Evolutionary conservation across 768 basidiomycete species (phyloP).

Genomic region (Hypsizygus marmoreus): DNA sequence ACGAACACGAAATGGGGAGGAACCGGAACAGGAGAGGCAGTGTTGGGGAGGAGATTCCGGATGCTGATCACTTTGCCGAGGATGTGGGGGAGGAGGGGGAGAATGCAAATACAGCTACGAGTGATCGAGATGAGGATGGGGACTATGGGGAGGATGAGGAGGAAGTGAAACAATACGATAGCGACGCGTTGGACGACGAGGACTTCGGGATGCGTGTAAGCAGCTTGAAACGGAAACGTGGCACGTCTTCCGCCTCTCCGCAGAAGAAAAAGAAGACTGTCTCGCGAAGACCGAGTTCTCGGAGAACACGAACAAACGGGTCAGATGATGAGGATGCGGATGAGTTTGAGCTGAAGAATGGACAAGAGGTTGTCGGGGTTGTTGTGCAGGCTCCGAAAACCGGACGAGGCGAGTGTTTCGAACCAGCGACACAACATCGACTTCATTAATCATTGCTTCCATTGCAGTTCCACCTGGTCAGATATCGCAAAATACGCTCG

Average conservation of each 20-base stretch:
- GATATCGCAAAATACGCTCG: conserved; percentile 82
- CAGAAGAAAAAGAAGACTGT: conserved; percentile 27
- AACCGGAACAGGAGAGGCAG: no score
- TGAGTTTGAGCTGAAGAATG: conserved; percentile 55
- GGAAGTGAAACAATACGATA: conserved; percentile 22
- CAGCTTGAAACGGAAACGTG: conserved; percentile 27
- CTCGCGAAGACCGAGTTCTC: conserved; percentile 21
- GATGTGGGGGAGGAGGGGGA: no score
- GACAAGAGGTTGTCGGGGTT: conserved; percentile 70
- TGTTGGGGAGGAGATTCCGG: no score
- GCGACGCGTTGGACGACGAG: conserved; percentile 36
- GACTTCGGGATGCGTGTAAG: conserved; percentile 18
- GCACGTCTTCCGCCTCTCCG: conserved; percentile 19
- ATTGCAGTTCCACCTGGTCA: conserved; percentile 75
- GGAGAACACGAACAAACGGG: conserved; percentile 31
- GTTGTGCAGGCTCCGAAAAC: conserved; percentile 82
- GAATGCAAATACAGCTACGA: no score
- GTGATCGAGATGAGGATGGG: conserved; percentile 12
- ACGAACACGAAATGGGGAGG: no score
- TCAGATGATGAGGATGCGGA: conserved; percentile 41
- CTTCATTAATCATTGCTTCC: background rate
- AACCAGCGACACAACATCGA: background rate
- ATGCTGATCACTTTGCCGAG: no score
- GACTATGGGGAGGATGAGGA: conserved; percentile 17
- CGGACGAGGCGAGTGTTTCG: conserved; percentile 63